Base-by-base conservation (phyloP, 1,284 basidiomycete genomes). In the Puccinia novopanici region DNA sequence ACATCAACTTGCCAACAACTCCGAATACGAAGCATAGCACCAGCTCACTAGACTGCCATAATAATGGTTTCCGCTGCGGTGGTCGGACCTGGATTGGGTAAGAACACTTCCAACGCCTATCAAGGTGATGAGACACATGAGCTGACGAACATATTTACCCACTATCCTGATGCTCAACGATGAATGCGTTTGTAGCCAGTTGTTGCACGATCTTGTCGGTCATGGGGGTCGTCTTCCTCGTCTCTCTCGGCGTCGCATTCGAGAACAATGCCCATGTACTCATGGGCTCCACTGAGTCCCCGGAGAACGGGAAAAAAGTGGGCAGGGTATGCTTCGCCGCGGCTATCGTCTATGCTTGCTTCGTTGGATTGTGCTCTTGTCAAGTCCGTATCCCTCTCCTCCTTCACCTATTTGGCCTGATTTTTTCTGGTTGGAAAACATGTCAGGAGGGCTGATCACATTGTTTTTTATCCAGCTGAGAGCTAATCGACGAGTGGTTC, bases 181-280 rank as follows among this genome's bases (percentile, higher is more conserved):
- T 34, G 34, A 34, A 34, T 34, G 34, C 1, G 34, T 34, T 34
- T 34, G 34, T 34, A 34, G 74, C 74, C 34, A 59, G 74, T 34
- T 76, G 74, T 37, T 76, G 74, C 24, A 63, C 74, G 17, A 19
- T 76, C 0, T 30, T 76, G 6, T 76, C 74, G n/a, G 37, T 63
- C 13, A 76, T 76, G 13, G 74, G 74, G 24, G 74, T 76, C 3
- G 34, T 76, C 61, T 76, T 76, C 52, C 61, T 76, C 22, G 24
- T 76, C 27, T 59, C 48, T 27, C 42, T 76, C 42, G 74, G 74
- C 5, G 48, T 65, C 24, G 74, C 12, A 30, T 76, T 76, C 34
- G 48, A 76, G 55, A 76, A 76, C 37, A 61, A 76, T 34, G 74
- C 74, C 15, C 74, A 76, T 34, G 74, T 76, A 5, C 34, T 77